Percentiles rank a stretch among this genome's conserved stretches.
Conservation (phyloP, 805 yeast species). For the Starmera amethionina region DNA sequence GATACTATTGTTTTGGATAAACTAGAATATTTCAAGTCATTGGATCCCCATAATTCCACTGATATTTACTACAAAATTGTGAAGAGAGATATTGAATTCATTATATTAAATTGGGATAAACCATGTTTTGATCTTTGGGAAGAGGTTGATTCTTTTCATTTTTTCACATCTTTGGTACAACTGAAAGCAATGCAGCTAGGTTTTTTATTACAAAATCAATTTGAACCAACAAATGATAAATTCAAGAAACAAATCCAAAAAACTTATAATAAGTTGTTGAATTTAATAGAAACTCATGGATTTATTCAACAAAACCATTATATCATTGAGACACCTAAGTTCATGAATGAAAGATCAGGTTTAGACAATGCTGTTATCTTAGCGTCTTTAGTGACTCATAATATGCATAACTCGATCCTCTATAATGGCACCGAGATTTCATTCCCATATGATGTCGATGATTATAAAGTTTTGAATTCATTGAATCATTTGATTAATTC, state of each 20-base stretch:
- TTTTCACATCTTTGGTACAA: constrained; percentile 72
- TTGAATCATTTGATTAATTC: constrained; percentile 50
- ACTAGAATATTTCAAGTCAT: too few species aligned
- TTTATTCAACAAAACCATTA: constrained; percentile 35
- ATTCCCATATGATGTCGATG: constrained; percentile 56
- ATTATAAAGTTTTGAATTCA: constrained; percentile 51
- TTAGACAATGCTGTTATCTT: constrained; percentile 67
- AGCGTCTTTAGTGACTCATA: constrained; percentile 31
- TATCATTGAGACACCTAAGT: constrained; percentile 60
- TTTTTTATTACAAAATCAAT: constrained; percentile 25
- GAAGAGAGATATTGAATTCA: constrained; percentile 62
- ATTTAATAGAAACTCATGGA: constrained; percentile 22
- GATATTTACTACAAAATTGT: constrained; percentile 40
- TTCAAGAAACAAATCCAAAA: too few species aligned
- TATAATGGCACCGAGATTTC: constrained; percentile 22
- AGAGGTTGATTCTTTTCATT: constrained; percentile 66
- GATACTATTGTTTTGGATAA: constrained; percentile 18
- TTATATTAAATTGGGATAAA: constrained; percentile 49
- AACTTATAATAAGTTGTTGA: background rate
- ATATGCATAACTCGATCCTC: constrained; percentile 31
- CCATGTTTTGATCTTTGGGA: constrained; percentile 91
- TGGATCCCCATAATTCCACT: too few species aligned
- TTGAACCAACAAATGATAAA: constrained; percentile 8
- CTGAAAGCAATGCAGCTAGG: constrained; percentile 59
- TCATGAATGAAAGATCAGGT: constrained; percentile 46